Base-by-base conservation (phyloP, 2,329 filamentous ascomycete species). In the Xylariaceae sp. region DNA sequence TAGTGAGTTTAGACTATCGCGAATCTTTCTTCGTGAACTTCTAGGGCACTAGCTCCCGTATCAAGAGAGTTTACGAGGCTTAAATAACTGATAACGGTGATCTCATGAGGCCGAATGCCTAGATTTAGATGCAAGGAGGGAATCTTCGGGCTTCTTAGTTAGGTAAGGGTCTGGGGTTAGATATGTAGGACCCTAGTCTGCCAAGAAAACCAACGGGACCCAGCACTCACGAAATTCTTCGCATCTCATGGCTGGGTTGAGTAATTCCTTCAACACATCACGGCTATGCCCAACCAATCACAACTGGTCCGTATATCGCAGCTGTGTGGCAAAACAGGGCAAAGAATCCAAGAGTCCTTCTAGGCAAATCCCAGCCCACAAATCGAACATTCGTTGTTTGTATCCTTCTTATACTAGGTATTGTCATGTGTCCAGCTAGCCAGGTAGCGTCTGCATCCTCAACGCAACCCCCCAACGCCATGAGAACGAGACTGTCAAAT, bases 331-430 rank as follows among this genome's bases (percentile, higher is more conserved):
- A 53, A 53, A 52, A 37, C 37, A 40, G 16, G 44, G 40, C 47
- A 52, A 32, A 26, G 37, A 44, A 37, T 32, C 48, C 29, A 40
- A 45, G 20, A 32, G 16, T 44, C 26, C 60, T 65, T 67, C 65
- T 60, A 62, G 60, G 50, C n/a, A 52, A 40, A 56, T 65, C 65
- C 65, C 29, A 59, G 42, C 29, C 51, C 50, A 55, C 52, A 52
- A 46, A 40, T 41, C 40, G 6, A 57, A 48, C 48, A 32, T 26
- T 26, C 23, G 9, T 37, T 16, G 3, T 12, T 37, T 37, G 32
- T 10, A 37, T 37, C 32, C 32, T 16, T 7, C 32, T 37, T 26
- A n/a, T n/a, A n/a, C n/a, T n/a, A 29, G 26, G 10, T 5, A 5
- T 29, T 29, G 6, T 29, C 26, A 10, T 29, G n/a, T n/a, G n/a